Evolutionary conservation across 495 filamentous ascomycete species (phyloP).

Genomic region (Daldinia vernicosa): DNA sequence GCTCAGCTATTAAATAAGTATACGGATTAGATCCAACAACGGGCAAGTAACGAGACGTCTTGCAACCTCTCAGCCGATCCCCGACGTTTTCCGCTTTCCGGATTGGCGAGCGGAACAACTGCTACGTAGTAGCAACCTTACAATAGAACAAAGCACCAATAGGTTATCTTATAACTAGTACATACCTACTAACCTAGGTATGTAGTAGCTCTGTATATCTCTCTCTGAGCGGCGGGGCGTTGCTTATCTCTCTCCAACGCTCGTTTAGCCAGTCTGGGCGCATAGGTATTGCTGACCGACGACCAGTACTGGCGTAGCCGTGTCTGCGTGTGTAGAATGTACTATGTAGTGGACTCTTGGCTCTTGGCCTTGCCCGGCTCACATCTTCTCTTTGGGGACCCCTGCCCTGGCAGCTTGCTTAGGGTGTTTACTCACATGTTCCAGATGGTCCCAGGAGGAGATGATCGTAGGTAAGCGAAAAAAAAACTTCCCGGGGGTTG

Average conservation of each 20-base stretch:
- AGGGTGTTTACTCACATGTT: neutral
- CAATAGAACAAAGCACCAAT: neutral
- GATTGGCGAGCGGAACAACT: neutral
- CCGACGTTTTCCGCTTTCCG: conserved; percentile 6
- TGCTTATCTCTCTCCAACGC: conserved; percentile 36
- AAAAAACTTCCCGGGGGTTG: neutral
- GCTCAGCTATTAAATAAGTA: conserved; percentile 34
- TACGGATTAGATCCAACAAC: conserved; percentile 2
- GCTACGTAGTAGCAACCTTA: conserved; percentile 27
- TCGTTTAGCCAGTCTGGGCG: conserved; percentile 14
- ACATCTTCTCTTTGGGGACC: neutral
- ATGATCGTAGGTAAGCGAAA: neutral
- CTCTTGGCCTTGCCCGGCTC: neutral
- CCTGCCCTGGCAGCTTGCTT: neutral
- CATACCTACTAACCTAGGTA: neutral
- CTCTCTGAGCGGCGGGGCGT: conserved; percentile 6
- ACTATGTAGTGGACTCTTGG: conserved; percentile 4
- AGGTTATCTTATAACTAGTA: neutral
- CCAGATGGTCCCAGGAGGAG: neutral
- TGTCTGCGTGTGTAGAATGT: too few species aligned
- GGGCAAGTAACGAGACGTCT: conserved; percentile 28
- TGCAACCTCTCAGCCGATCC: conserved; percentile 24
- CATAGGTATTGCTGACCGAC: conserved; percentile 38
- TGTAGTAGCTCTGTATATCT: neutral
- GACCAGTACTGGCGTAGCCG: neutral